phyloP scores from a whole-genome alignment of 192 early-diverging fungal species.

The Umbelopsis sp. region DNA sequence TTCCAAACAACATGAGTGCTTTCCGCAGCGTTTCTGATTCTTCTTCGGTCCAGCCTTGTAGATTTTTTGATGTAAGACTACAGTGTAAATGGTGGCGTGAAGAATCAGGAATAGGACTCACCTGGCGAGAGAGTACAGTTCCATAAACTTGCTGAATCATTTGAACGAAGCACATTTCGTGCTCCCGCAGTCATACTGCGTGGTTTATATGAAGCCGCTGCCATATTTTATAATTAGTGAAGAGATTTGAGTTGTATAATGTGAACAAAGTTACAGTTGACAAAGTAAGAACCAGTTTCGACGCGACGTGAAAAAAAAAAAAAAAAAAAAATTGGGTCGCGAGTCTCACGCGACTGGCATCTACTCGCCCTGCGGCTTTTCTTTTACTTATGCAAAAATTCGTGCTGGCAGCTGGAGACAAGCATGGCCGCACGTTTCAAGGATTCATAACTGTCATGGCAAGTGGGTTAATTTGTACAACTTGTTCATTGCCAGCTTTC shows the following conservation, averaged over 20 bases:
- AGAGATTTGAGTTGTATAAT: background rate
- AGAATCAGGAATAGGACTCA: conserved; percentile 9
- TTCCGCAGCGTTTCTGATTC: conserved; percentile 84
- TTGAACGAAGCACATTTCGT: conserved; percentile 88
- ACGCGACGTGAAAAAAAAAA: background rate
- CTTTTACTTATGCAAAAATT: conserved; percentile 5
- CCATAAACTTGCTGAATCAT: conserved; percentile 94
- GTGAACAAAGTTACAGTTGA: too few relatives aligned
- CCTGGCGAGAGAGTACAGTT: conserved; percentile 92
- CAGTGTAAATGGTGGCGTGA: background rate
- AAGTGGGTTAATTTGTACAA: background rate
- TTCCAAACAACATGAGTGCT: conserved; percentile 86
- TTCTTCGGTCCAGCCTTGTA: conserved; percentile 79
- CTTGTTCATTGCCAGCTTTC: background rate
- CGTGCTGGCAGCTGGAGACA: conserved; percentile 20
- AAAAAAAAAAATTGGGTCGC: background rate
- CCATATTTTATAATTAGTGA: background rate
- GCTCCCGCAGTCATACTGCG: conserved; percentile 89
- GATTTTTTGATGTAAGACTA: background rate
- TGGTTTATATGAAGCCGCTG: conserved; percentile 52
- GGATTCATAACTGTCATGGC: conserved; percentile 32
- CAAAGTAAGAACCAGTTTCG: background rate
- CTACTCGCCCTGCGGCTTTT: too few relatives aligned
- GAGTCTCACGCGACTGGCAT: background rate
- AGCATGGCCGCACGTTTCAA: conserved; percentile 18